Base-by-base conservation (phyloP, 106 monocot genomes). In the Hemerocallis citrina region DNA sequence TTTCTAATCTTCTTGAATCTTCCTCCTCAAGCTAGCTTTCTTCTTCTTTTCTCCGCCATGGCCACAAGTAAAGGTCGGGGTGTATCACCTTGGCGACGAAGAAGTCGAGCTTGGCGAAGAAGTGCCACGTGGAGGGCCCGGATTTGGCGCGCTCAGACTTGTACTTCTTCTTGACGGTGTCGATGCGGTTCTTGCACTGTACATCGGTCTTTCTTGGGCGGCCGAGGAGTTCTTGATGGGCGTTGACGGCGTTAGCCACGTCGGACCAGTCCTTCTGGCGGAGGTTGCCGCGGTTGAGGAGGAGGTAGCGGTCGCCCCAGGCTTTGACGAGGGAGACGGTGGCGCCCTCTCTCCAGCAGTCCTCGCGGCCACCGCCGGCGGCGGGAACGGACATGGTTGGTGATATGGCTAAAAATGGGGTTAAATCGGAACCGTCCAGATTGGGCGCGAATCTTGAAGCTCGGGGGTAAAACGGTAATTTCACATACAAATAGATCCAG, bases 311-410 rank as follows among this genome's bases (percentile, higher is more conserved):
- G 36, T 76, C 76, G 20, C 81, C 73, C 81, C 81, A 81, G 6
- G 72, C 81, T 16, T 76, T 38, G 48, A 49, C 77, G 22, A 85
- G 70, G 20, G 66, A 62, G 5, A 80, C 70, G 12, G 85, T 80
- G n/a, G 85, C 84, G 8, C 85, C 85, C 54, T 80, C 80, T 76
- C 80, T 85, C 85, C 80, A 80, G 73, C 80, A 80, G 49, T 85
- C 84, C 62, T 85, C 84, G 41, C 80, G 63, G 43, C 72, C 74
- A 1, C 70, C 62, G 62, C 64, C 64, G 12, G 6, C 69, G 59
- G 42, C 36, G 16, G 4, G 6, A 21, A 16, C 3, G 49, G 20
- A 50, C 11, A 34, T 42, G 76, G 1, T 57, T 66, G n/a, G n/a
- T n/a, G n/a, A n/a, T n/a, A n/a, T n/a, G n/a, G n/a, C n/a, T n/a